Conservation (phyloP, 495 filamentous ascomycete species). For the Apodospora peruviana region DNA sequence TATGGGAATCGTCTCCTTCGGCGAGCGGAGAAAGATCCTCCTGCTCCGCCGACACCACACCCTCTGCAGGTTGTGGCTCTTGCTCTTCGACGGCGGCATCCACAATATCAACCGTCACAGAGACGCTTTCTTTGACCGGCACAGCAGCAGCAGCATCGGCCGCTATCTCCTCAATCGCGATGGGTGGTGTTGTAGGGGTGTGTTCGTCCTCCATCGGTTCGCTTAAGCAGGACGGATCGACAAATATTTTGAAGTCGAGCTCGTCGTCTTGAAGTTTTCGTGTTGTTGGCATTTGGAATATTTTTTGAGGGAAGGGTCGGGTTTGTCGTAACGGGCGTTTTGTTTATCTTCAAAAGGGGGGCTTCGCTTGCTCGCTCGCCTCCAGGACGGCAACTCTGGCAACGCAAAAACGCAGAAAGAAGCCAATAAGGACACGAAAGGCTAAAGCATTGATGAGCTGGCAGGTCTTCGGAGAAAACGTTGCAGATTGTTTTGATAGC, state of each 20-base stretch:
- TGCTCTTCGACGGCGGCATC: neutral
- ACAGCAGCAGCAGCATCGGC: neutral
- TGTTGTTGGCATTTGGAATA: slow-evolving; percentile 17
- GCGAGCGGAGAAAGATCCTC: too few relatives aligned
- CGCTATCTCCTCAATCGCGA: neutral
- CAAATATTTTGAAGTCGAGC: slow-evolving; percentile 37
- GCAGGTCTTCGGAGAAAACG: slow-evolving; percentile 6
- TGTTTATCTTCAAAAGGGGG: slow-evolving; percentile 18
- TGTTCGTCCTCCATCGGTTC: slow-evolving; percentile 28
- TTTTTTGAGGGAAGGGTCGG: neutral
- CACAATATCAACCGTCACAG: neutral
- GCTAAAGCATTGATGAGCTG: slow-evolving; percentile 21
- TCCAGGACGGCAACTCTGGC: slow-evolving; percentile 15
- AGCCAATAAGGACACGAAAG: slow-evolving; percentile 3
- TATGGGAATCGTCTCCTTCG: slow-evolving; percentile 3
- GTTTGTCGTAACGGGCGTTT: neutral
- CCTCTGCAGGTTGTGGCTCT: neutral
- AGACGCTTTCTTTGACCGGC: neutral
- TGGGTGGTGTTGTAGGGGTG: neutral
- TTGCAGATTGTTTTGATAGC: slow-evolving; percentile 6
- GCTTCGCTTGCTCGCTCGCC: neutral
- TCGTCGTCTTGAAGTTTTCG: slow-evolving; percentile 18
- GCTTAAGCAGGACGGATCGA: slow-evolving; percentile 35
- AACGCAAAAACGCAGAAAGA: slow-evolving; percentile 18
- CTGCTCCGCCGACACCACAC: too few relatives aligned